Percentiles rank a stretch among this genome's conserved stretches.
phyloP scores from a whole-genome alignment of 2,329 filamentous ascomycete genomes.

The Diaporthe sp. region DNA sequence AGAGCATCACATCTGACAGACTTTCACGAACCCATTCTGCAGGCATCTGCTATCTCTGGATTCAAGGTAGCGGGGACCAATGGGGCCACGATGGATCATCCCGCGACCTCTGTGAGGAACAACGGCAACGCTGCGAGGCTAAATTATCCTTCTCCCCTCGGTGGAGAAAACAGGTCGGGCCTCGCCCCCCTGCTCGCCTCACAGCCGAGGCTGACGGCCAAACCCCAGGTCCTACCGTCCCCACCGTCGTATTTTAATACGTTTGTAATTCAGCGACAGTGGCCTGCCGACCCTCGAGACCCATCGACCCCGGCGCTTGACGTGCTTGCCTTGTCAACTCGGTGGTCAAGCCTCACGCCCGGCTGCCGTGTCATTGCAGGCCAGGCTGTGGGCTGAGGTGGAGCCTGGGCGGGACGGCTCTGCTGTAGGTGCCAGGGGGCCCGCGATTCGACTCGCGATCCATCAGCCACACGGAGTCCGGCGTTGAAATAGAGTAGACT shows the following conservation, averaged over 20 bases:
- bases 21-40: slow-evolving; percentile 22
- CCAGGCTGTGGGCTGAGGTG: slow-evolving; percentile 34
- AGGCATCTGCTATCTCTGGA: slow-evolving; percentile 32
- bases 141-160: slow-evolving; percentile 27
- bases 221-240: slow-evolving; percentile 25
- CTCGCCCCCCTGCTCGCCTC: slow-evolving; percentile 29
- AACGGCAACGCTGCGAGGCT: slow-evolving; percentile 32
- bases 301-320: slow-evolving; percentile 25
- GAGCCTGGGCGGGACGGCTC: slow-evolving; percentile 30
- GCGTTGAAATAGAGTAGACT: slow-evolving; percentile 35
- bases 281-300: slow-evolving; percentile 16
- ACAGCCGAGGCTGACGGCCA: slow-evolving; percentile 33
- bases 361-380: slow-evolving; percentile 22
- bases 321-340: slow-evolving; percentile 24
- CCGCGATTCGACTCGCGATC: slow-evolving; percentile 30
- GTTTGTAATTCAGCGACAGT: slow-evolving; percentile 24
- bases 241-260: slow-evolving; percentile 26
- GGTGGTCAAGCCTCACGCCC: slow-evolving; percentile 1
- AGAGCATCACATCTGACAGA: slow-evolving; percentile 33
- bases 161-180: slow-evolving; percentile 27
- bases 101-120: slow-evolving; percentile 29
- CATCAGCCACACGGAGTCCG: slow-evolving; percentile 29
- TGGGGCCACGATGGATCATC: slow-evolving; percentile 28
- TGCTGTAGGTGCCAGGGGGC: slow-evolving; percentile 20
- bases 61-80: slow-evolving; percentile 20